Conservation (phyloP, 495 filamentous ascomycete species). For the Penicillium turbatum region DNA sequence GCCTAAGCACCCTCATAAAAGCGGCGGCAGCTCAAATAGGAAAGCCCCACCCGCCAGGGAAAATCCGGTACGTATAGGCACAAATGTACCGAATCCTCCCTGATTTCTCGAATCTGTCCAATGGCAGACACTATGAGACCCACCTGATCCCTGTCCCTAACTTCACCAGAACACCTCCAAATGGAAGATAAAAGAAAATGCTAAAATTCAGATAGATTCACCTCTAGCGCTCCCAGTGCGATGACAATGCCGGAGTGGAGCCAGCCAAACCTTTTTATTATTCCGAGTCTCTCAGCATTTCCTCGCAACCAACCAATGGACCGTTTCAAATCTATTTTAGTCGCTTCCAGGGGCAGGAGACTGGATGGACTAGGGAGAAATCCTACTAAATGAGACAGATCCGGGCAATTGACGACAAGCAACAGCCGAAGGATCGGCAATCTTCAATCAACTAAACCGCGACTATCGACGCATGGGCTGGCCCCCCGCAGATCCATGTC, state of each 20-base stretch:
- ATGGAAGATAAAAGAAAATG: neutral
- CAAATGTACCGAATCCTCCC: neutral
- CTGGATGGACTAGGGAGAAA: slow-evolving; percentile 9
- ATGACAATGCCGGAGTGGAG: neutral
- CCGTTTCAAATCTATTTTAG: neutral
- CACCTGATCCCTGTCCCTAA: neutral
- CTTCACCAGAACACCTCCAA: neutral
- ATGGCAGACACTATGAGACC: neutral
- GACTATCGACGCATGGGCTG: slow-evolving; percentile 13
- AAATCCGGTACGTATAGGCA: neutral
- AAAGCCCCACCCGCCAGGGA: neutral
- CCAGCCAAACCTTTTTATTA: neutral
- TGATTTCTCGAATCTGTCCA: neutral
- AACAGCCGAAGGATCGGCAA: slow-evolving; percentile 30
- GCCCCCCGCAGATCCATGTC: slow-evolving; percentile 18
- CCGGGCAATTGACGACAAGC: slow-evolving; percentile 15
- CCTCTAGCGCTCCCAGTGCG: neutral
- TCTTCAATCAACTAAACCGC: slow-evolving; percentile 31
- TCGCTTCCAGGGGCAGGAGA: slow-evolving; percentile 18
- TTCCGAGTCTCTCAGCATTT: neutral
- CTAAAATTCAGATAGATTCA: slow-evolving; percentile 1
- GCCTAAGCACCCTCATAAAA: neutral
- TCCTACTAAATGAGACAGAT: slow-evolving; percentile 20
- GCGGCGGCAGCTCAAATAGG: neutral
- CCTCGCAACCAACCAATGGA: neutral